Conservation (phyloP, 192 early-diverging fungal genomes). For the Spizellomyces punctatus region DNA sequence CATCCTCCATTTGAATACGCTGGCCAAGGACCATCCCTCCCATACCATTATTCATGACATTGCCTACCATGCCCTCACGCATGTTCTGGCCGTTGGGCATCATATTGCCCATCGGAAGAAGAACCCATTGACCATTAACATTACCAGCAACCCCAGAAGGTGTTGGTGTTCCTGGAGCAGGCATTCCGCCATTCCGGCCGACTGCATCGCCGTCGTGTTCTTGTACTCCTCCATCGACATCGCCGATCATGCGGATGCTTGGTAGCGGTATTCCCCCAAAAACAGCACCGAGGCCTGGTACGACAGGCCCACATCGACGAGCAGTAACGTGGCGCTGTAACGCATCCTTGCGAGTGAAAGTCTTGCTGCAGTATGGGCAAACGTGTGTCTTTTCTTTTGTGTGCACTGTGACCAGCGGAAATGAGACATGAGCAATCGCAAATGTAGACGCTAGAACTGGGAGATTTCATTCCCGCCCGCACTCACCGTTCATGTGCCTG, state of each 20-base stretch:
- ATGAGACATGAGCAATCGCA: slow-evolving; percentile 49
- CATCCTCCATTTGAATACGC: slow-evolving; percentile 11
- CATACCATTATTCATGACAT: neutral
- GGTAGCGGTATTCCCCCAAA: slow-evolving; percentile 4
- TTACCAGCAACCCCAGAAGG: neutral
- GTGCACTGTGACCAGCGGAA: slow-evolving; percentile 64
- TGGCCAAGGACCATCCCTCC: neutral
- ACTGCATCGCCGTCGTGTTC: neutral
- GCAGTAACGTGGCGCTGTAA: slow-evolving; percentile 56
- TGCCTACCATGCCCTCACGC: neutral
- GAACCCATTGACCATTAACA: slow-evolving; percentile 2
- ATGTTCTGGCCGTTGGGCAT: slow-evolving; percentile 2
- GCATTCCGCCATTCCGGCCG: neutral
- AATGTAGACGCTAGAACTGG: slow-evolving; percentile 23
- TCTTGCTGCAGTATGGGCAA: slow-evolving; percentile 55
- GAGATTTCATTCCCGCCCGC: neutral
- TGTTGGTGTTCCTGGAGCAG: neutral
- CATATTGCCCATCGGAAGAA: neutral
- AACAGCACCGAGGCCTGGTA: slow-evolving; percentile 12
- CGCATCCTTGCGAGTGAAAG: slow-evolving; percentile 70
- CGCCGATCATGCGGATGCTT: slow-evolving; percentile 8
- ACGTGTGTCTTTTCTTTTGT: slow-evolving; percentile 61
- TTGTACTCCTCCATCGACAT: slow-evolving; percentile 4
- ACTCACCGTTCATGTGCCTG: slow-evolving; percentile 19
- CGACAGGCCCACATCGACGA: slow-evolving; percentile 22